phyloP scores from a whole-genome alignment of 345 rosid genomes.

The Abelmoschus esculentus region DNA sequence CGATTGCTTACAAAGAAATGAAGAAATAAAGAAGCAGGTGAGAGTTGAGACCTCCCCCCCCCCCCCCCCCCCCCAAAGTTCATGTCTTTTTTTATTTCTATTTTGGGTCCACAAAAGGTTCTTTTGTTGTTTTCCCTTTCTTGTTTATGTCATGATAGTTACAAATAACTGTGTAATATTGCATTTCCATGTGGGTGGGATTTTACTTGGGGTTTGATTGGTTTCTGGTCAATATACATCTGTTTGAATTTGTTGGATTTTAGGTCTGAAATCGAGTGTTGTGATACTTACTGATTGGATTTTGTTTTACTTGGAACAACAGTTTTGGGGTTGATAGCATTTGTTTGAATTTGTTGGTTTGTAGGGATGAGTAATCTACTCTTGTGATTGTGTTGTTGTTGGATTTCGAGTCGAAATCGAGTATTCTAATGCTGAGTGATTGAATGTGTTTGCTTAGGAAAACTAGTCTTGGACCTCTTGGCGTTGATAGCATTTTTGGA shows the following conservation, averaged over 20 bases:
- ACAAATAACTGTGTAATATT: conserved; percentile 8
- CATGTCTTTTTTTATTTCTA: conserved; percentile 17
- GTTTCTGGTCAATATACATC: not conserved
- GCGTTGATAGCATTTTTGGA: conserved; percentile 13
- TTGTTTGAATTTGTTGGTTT: conserved; percentile 10
- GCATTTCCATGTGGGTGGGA: conserved; percentile 18
- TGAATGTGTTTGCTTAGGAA: conserved; percentile 2
- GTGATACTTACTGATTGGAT: too few species aligned
- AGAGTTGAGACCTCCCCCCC: too few species aligned
- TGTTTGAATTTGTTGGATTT: conserved; percentile 10
- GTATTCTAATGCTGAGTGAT: conserved; percentile 19
- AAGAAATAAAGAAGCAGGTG: conserved; percentile 29
- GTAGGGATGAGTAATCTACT: conserved; percentile 13
- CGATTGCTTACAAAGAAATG: conserved; percentile 18
- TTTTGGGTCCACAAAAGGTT: conserved; percentile 19
- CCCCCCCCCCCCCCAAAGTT: not conserved
- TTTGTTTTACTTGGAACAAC: too few species aligned
- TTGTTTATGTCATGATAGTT: conserved; percentile 18
- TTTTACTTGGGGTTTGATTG: conserved; percentile 17
- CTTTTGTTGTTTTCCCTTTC: conserved; percentile 25
- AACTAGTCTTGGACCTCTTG: conserved; percentile 6
- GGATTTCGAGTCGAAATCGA: conserved; percentile 12
- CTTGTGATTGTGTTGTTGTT: conserved; percentile 10
- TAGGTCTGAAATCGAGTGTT: too few species aligned
- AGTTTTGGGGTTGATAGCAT: not conserved